These are phyloP conservation scores for Hevea brasiliensis DNA, from an alignment of 345 rosid species.

Conservation along the genomic window DNA sequence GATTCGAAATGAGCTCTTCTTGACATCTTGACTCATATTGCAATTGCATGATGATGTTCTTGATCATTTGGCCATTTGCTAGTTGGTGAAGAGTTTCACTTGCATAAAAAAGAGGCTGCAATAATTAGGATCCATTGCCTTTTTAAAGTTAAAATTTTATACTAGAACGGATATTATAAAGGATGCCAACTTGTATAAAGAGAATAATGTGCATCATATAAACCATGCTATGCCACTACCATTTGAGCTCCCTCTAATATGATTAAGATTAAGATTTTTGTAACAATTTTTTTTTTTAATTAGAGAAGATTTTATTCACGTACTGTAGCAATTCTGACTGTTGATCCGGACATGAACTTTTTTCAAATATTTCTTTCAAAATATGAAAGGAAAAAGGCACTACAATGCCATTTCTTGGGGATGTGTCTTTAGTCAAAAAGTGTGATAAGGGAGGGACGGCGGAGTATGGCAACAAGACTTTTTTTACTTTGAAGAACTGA, in stretches of 20 bases:
- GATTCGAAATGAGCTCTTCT: constrained; percentile 9
- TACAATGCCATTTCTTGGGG: not conserved
- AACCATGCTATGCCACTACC: not conserved
- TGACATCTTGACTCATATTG: constrained; percentile 12
- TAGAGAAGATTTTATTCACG: not conserved
- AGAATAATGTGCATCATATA: not conserved
- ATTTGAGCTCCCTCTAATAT: not conserved
- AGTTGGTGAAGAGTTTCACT: not conserved
- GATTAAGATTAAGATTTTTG: not conserved
- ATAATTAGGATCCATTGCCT: constrained; percentile 15
- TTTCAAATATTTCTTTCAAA: not conserved
- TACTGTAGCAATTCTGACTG: not conserved
- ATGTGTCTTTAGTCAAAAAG: constrained; percentile 13
- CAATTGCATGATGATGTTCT: constrained; percentile 27
- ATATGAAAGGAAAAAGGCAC: not conserved
- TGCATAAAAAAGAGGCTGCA: constrained; percentile 15
- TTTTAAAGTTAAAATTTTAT: not conserved
- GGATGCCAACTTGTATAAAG: not conserved
- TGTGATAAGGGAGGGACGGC: not conserved
- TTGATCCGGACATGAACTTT: not conserved
- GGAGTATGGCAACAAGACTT: not conserved
- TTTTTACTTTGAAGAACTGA: not conserved
- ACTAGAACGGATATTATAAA: not conserved
- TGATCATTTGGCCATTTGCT: constrained; percentile 9
- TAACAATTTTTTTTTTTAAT: no score